Conservation (phyloP, 805 yeast species). For the Pichia thaimueangensis region DNA sequence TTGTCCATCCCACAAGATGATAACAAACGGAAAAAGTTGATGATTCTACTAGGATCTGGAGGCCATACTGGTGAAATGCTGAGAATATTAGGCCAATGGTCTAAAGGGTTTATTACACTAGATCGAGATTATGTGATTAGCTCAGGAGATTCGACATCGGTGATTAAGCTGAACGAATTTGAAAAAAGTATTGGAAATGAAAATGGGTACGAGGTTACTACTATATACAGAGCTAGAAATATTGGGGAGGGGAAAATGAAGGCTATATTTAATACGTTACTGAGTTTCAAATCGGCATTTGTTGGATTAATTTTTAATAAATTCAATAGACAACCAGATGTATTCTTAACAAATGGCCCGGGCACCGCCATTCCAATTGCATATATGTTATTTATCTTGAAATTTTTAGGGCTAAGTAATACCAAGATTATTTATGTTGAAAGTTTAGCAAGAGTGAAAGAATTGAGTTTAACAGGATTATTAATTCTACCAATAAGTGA, state of each 20-base stretch:
- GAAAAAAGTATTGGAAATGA: constrained; percentile 24
- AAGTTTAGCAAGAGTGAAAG: constrained; percentile 74
- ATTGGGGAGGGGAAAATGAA: constrained; percentile 32
- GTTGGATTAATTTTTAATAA: constrained; percentile 9
- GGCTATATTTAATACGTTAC: constrained; percentile 30
- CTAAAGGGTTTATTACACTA: constrained; percentile 20
- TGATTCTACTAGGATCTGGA: constrained; percentile 86
- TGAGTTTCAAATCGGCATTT: constrained; percentile 26
- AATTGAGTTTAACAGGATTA: constrained; percentile 70
- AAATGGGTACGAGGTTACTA: constrained; percentile 21
- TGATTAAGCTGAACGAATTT: constrained; percentile 33
- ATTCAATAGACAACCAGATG: constrained; percentile 21
- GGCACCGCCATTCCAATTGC: constrained; percentile 74
- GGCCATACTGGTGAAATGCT: constrained; percentile 97
- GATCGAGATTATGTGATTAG: constrained; percentile 31
- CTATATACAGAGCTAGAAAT: constrained; percentile 31
- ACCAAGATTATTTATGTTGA: constrained; percentile 75
- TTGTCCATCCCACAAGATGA: not conserved
- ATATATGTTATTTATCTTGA: constrained; percentile 45
- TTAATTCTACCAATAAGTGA: constrained; percentile 66
- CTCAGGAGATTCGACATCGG: constrained; percentile 41
- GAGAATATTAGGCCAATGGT: constrained; percentile 45
- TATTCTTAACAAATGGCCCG: constrained; percentile 62
- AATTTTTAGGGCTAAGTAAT: constrained; percentile 38
- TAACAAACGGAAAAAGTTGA: constrained; percentile 20